Base-by-base conservation (phyloP, 2,329 filamentous ascomycete genomes). In the Hymenoscyphus fructigenus region DNA sequence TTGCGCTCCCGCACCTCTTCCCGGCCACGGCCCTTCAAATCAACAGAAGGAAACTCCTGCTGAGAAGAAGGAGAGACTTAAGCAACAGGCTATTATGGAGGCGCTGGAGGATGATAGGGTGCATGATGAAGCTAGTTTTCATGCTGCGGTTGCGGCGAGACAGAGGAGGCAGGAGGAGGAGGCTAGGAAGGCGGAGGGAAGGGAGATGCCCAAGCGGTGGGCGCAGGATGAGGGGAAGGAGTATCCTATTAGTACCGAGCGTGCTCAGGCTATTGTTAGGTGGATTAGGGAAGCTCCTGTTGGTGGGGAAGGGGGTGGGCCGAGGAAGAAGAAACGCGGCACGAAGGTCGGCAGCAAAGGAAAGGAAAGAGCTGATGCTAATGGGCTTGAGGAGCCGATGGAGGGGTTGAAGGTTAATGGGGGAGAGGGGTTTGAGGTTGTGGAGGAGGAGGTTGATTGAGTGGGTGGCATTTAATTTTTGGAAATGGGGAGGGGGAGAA, bases 31-130 rank as follows among this genome's bases (percentile, higher is more conserved):
- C 1, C 3, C 47, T 14, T 23, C 71, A 7, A 73, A 77, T 5
- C 76, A 76, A 44, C 74, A 78, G 14, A 75, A 79, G 34, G 77
- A 79, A n/a, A 82, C 79, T 0, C 79, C 83, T 2, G 81, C 84
- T 32, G 82, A 87, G 73, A 83, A 84, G 62, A 83, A 81, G 66
- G 86, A 88, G 71, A 80, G 84, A 15, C 80, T 86, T 64, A 87
- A 86, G 68, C 84, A 88, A 68, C 85, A 89, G 75, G 87, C 86
- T 34, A 86, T 91, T 50, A 80, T 89, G 61, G 88, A 90, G 65
- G 87, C 88, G 0, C 77, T 91, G 1, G 84, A 85, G 41, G 88
- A 91, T 70, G 88, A 91, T 65, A 80, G 87, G 20, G 87, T 90
- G 1, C 83, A 85, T 29, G 88, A 91, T 68, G 87, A 91, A 71